Evolutionary conservation across 2,329 filamentous ascomycete species (phyloP), one percentile per base, ranked within the genome.

Genomic region (Sporothrix schenckii): DNA sequence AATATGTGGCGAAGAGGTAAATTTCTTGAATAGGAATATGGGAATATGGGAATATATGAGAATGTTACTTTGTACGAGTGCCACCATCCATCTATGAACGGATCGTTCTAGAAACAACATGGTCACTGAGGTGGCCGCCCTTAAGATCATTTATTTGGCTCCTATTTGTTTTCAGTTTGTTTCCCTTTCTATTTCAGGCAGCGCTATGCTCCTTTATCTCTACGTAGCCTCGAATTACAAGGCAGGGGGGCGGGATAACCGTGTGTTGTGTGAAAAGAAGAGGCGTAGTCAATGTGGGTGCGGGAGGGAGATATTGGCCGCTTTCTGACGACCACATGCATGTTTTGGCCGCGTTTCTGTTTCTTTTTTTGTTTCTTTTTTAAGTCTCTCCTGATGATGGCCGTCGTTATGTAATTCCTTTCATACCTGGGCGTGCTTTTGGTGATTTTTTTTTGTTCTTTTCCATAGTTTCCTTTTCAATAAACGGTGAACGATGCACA

Each of bases 21-120:
- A 21, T 11, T 4, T n/a, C 13, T 21, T 13, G 19, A 11, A 41
- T 19, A 16, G 13, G 9, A 61, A 24, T 13, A 4, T 24, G 19
- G 34, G 39, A 44, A 24, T 24, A 24, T 24, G 24, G 24, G 24
- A 44, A 24, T 24, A 24, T 24, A 2, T 1, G 24, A 34, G 11
- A 44, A 10, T 41, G 19, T 21, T 41, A 19, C 3, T 6, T 3
- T 19, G 14, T 19, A 39, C 30, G 24, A 19, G 14, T 30, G 24
- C 9, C 27, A 30, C 6, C 16, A 13, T 34, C 53, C 13, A 56
- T 34, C 13, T 19, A 19, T 56, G 14, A 16, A 2, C 30, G 16
- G 34, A 61, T 61, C 34, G 56, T 61, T 61, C 56, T 61, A 61
- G 56, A 61, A 61, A 61, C 19, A 61, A 44, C n/a, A 14, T 11